phyloP scores from a whole-genome alignment of 768 basidiomycete species.

The Lentinus brumalis region DNA sequence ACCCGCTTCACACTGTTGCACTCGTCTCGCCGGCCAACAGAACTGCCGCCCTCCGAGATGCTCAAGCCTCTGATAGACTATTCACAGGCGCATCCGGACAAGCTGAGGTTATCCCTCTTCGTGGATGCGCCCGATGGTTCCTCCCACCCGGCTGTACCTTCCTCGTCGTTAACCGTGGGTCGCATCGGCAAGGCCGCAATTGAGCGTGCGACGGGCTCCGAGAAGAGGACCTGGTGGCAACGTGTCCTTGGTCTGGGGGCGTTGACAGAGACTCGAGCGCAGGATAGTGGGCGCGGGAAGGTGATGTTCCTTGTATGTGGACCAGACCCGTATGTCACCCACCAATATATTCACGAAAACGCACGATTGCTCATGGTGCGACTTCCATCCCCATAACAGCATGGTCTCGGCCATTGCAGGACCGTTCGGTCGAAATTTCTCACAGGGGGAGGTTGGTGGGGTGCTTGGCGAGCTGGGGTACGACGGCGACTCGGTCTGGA shows the following conservation, averaged over 20 bases:
- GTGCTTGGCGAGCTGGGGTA: slow-evolving; percentile 65
- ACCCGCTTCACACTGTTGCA: slow-evolving; percentile 77
- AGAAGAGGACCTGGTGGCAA: slow-evolving; percentile 35
- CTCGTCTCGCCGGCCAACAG: slow-evolving; percentile 58
- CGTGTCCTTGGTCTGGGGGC: slow-evolving; percentile 25
- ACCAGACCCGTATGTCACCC: slow-evolving; percentile 63
- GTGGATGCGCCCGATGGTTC: slow-evolving; percentile 48
- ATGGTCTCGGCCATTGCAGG: slow-evolving; percentile 80
- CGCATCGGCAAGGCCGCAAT: slow-evolving; percentile 57
- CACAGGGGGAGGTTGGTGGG: slow-evolving; percentile 73
- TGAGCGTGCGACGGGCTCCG: slow-evolving; percentile 40
- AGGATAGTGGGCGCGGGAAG: slow-evolving; percentile 31
- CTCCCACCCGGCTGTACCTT: slow-evolving; percentile 16
- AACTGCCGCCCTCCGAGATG: slow-evolving; percentile 70
- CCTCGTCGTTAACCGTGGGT: slow-evolving; percentile 43
- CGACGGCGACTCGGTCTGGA: slow-evolving; percentile 65
- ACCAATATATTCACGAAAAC: slow-evolving; percentile 7
- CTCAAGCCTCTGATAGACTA: slow-evolving; percentile 53
- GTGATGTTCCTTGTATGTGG: slow-evolving; percentile 78
- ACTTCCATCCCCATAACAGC: slow-evolving; percentile 37
- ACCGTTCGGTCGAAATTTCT: slow-evolving; percentile 72
- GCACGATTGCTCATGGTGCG: slow-evolving; percentile 12
- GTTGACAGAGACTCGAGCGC: slow-evolving; percentile 1
- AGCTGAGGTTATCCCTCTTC: slow-evolving; percentile 60
- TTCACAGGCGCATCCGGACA: slow-evolving; percentile 54